Percentiles rank a stretch among this genome's conserved stretches.
Evolutionary conservation across 2,329 filamentous ascomycete species (phyloP).

Genomic region (Fonsecaea erecta): DNA sequence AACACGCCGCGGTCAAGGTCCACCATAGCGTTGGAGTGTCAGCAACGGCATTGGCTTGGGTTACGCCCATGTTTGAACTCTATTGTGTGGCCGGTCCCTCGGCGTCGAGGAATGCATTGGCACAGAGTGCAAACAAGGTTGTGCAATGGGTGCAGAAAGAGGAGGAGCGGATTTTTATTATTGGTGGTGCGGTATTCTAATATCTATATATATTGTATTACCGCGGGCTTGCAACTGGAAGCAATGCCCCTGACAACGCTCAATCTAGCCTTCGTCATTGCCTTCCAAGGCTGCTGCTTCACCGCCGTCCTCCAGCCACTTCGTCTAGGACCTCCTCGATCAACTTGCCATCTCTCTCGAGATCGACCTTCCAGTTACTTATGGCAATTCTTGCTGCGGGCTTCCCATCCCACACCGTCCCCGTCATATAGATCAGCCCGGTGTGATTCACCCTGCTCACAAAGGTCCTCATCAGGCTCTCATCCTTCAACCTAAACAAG

Average conservation of each 20-base stretch:
- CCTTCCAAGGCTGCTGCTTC: neutral
- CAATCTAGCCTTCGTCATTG: neutral
- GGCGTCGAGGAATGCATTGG: constrained; percentile 66
- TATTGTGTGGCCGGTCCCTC: constrained; percentile 89
- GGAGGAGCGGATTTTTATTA: constrained; percentile 93
- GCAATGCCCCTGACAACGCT: neutral
- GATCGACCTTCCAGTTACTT: constrained; percentile 79
- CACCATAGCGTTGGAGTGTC: constrained; percentile 74
- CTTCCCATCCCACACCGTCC: constrained; percentile 74
- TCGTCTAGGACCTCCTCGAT: constrained; percentile 66
- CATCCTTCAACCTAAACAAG: constrained; percentile 74
- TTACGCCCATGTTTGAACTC: constrained; percentile 87
- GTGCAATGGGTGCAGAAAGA: constrained; percentile 90
- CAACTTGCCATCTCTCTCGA: constrained; percentile 68
- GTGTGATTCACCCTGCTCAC: constrained; percentile 73
- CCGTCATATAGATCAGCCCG: constrained; percentile 78
- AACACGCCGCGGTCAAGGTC: constrained; percentile 82
- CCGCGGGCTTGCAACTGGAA: neutral
- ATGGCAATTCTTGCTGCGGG: constrained; percentile 83
- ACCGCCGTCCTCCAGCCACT: constrained; percentile 41
- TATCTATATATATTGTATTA: too few relatives aligned
- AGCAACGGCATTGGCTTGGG: constrained; percentile 83
- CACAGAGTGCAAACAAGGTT: constrained; percentile 84
- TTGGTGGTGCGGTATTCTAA: constrained; percentile 87
- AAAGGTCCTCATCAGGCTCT: constrained; percentile 67